Evolutionary conservation across 2,329 filamentous ascomycete species (phyloP).

Genomic region (Apiospora pterosperma): DNA sequence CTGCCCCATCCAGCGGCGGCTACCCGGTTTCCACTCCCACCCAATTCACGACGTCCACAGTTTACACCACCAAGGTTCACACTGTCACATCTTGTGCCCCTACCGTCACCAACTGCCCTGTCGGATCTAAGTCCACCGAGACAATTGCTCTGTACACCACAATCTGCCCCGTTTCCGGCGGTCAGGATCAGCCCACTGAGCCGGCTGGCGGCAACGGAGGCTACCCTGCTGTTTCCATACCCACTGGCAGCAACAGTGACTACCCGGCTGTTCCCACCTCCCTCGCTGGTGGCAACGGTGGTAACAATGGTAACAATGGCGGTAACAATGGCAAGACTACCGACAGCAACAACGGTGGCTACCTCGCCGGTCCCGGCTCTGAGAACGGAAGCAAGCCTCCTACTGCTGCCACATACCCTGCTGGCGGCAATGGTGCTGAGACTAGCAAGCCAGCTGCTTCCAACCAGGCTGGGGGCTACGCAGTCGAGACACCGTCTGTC

Average conservation of each 20-base stretch:
- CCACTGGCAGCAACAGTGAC: slow-evolving; percentile 14
- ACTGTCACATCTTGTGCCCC: slow-evolving; percentile 30
- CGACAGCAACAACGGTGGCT: too few species aligned
- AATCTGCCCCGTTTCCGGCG: slow-evolving; percentile 39
- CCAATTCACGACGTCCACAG: slow-evolving; percentile 15
- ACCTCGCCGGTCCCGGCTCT: too few species aligned
- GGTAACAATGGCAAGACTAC: not conserved
- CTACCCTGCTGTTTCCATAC: slow-evolving; percentile 1
- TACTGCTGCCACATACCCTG: slow-evolving; percentile 61
- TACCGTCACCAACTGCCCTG: slow-evolving; percentile 35
- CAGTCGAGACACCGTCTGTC: slow-evolving; percentile 55
- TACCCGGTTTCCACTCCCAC: too few species aligned
- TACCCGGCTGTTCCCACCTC: slow-evolving; percentile 6
- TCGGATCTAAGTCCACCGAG: slow-evolving; percentile 38
- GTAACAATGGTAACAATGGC: not conserved
- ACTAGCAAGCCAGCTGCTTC: not conserved
- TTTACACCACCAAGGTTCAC: slow-evolving; percentile 30
- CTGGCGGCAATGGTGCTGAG: slow-evolving; percentile 46
- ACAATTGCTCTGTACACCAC: slow-evolving; percentile 43
- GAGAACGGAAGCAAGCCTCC: not conserved
- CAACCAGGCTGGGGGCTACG: slow-evolving; percentile 37
- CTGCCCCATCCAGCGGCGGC: too few species aligned
- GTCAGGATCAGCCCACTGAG: slow-evolving; percentile 20
- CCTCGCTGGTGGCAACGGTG: not conserved
- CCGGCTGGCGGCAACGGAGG: slow-evolving; percentile 15